Evolutionary conservation across 352 stramenopile species (phyloP).

Genomic region (Phytophthora ohioensis): DNA sequence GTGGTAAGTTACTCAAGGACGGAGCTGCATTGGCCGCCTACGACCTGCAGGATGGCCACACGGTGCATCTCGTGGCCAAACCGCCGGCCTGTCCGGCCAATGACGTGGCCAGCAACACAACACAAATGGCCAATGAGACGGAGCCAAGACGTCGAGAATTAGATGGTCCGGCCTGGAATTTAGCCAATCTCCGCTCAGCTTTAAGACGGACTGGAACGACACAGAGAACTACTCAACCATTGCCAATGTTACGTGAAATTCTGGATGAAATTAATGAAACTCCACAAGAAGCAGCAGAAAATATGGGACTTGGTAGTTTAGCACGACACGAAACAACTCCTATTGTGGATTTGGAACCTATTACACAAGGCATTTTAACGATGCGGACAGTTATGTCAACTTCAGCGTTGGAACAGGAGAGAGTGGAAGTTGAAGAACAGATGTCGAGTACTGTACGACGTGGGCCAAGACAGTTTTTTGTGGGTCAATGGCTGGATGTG

Average conservation of each 20-base stretch:
- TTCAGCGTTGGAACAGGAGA: slow-evolving; percentile 8
- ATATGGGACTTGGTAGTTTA: slow-evolving; percentile 36
- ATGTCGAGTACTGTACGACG: slow-evolving; percentile 28
- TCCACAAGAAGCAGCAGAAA: slow-evolving; percentile 36
- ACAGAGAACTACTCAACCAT: slow-evolving; percentile 8
- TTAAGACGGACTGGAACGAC: slow-evolving; percentile 26
- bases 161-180: slow-evolving; percentile 63
- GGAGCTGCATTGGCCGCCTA: slow-evolving; percentile 73
- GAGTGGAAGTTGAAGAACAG: slow-evolving; percentile 3
- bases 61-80: slow-evolving; percentile 92
- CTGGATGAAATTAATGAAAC: slow-evolving; percentile 47
- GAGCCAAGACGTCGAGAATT: background rate
- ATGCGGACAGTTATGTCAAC: slow-evolving; percentile 67
- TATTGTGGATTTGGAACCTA: slow-evolving; percentile 57
- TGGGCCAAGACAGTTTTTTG: slow-evolving; percentile 68
- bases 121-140: slow-evolving; percentile 18
- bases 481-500: slow-evolving; percentile 97
- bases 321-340: background rate
- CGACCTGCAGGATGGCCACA: slow-evolving; percentile 93
- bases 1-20: slow-evolving; percentile 91
- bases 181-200: slow-evolving; percentile 65
- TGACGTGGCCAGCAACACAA: slow-evolving; percentile 14
- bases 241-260: slow-evolving; percentile 53
- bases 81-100: slow-evolving; percentile 17
- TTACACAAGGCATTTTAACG: slow-evolving; percentile 64